A percentile compares a stretch with the other conserved stretches of the same genome.
These are phyloP conservation scores for Vitis riparia DNA, from an alignment of 164 flowering plant genomes.

Conservation along the genomic window DNA sequence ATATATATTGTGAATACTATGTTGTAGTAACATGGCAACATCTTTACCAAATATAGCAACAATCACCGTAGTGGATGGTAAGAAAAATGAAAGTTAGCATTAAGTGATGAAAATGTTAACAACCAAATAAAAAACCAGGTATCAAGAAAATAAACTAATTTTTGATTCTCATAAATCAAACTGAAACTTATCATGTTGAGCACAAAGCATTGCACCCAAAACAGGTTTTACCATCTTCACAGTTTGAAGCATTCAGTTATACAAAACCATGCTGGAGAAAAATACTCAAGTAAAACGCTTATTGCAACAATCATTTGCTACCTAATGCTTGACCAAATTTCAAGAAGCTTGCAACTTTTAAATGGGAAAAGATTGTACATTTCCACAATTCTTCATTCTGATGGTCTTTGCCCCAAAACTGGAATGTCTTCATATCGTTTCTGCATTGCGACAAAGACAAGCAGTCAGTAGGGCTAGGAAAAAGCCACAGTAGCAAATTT, in stretches of 20 bases:
- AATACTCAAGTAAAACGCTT: constrained; percentile 6
- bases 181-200: neutral
- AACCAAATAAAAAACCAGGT: neutral
- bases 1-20: too few species aligned
- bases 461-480: neutral
- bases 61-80: too few species aligned
- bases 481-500: neutral
- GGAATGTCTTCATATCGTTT: constrained; percentile 59
- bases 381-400: constrained; percentile 32
- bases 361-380: neutral
- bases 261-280: neutral
- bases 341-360: constrained; percentile 1
- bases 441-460: constrained; percentile 25
- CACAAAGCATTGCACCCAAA: constrained; percentile 1
- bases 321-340: neutral
- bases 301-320: constrained; percentile 19
- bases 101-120: too few species aligned
- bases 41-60: too few species aligned
- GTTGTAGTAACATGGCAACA: too few species aligned
- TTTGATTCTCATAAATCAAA: neutral
- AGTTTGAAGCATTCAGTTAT: neutral
- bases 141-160: too few species aligned
- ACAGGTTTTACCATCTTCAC: neutral
- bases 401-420: constrained; percentile 50
- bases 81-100: too few species aligned